Evolutionary conservation across 2,329 filamentous ascomycete species (phyloP), one percentile per base, ranked within the genome.

Genomic region (Colletotrichum shisoi): DNA sequence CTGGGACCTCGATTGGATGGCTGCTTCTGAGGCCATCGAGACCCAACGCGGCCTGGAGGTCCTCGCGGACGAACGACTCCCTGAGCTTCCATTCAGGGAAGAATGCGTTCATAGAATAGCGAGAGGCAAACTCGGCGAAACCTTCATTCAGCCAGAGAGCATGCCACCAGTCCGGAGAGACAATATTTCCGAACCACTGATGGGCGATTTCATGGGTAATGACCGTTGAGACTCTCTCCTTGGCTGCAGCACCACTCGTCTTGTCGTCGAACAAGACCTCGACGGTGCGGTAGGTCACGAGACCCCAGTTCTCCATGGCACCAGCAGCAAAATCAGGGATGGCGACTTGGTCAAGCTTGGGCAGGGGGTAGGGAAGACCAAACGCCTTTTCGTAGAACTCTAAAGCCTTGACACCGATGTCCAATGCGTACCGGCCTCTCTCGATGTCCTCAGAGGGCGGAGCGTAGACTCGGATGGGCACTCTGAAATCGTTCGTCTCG

Each of bases 131-230:
- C 77, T 79, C 79, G 39, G 93, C 93, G 74, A 96, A 96, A 45
- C 93, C 93, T 77, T 96, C 93, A 78, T 98, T 98, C 61, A 98
- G 86, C 94, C 94, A 98, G 8, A 98, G 82, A 62, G 94, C 94
- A 79, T 97, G 93, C 94, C 94, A 98, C 85, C 96, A 97, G 78
- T 97, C 93, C 93, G 97, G 97, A 60, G 94, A 97, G 34, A 97
- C 94, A 60, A 97, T 82, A 81, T 98, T 97, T 70, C 94, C 94
- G 75, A 98, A 98, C 94, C 94, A 98, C 79, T 97, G 94, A 80
- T 98, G 94, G 46, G 94, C 94, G 76, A 98, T 84, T 78, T 98
- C 94, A 81, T 98, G 94, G 83, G 97, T 94, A 34, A 98, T 94
- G 46, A 95, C 93, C 78, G 97, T 94, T 59, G 94, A 94, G 62